Percentiles rank a stretch among this genome's conserved stretches.
Conservation (phyloP, 139 green algal genomes). For the Spirogloea muscicola region DNA sequence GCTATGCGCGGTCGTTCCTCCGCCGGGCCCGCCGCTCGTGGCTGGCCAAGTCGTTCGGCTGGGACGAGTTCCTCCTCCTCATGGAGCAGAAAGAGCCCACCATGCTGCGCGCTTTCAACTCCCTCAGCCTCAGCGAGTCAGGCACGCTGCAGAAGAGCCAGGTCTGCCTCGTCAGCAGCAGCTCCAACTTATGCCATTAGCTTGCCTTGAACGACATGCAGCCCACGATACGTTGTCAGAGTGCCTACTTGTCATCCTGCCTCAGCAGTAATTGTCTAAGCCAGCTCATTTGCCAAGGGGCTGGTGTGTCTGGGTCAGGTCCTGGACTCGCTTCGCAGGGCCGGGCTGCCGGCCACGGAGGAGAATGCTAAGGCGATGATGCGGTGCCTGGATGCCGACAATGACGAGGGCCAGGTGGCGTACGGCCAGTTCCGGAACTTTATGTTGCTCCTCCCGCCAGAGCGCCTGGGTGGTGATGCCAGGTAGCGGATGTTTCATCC, state of each 20-base stretch:
- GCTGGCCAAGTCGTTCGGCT: conserved; percentile 50
- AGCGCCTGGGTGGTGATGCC: conserved; percentile 54
- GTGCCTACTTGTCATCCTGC: too few species aligned
- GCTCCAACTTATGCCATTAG: too few species aligned
- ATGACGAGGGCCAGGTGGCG: conserved; percentile 37
- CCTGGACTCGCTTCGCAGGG: conserved; percentile 48
- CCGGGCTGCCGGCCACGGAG: conserved; percentile 60
- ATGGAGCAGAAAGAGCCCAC: conserved; percentile 61
- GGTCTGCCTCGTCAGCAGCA: too few species aligned
- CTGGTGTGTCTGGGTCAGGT: too few species aligned
- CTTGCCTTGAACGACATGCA: too few species aligned
- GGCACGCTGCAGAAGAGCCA: conserved; percentile 52
- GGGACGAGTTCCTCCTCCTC: conserved; percentile 63
- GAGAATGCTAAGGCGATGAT: conserved; percentile 58
- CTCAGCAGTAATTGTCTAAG: too few species aligned
- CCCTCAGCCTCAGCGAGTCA: conserved; percentile 47
- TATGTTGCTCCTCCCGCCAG: conserved; percentile 60
- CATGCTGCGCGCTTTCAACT: conserved; percentile 63
- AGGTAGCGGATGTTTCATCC: conserved; percentile 15
- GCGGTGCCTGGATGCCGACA: conserved; percentile 28
- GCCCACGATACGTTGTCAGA: too few species aligned
- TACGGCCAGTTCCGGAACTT: conserved; percentile 74
- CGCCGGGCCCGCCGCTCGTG: conserved; percentile 40
- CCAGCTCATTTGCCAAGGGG: neutral
- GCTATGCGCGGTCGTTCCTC: conserved; percentile 59